Evolutionary conservation across 805 yeast genomes (phyloP), one percentile per base, ranked within the genome.

Genomic region (Candida ipomoeae): DNA sequence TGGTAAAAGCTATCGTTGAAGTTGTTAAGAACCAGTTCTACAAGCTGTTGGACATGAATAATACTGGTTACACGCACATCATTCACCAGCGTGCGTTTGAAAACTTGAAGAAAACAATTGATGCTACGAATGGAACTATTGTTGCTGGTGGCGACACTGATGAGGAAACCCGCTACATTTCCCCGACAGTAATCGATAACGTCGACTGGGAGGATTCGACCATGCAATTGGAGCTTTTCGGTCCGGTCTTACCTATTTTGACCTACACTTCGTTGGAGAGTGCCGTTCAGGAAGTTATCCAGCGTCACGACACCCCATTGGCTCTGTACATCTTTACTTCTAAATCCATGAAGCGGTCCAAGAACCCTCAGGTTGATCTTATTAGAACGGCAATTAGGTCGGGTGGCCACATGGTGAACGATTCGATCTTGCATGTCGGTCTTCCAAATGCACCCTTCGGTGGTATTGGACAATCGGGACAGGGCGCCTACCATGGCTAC

Each of bases 401-500:
- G 0, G 97, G 97, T 26, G 85, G 81, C 3, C 71, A 82, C 13
- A 65, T 81, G 43, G 71, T 87, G 53, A 89, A 89, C 62, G 97
- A 90, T 56, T 76, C 83, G 0, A 46, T 89, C 44, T 53, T 87
- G 60, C 96, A 89, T 55, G 89, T 81, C 40, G 91, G 82, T 0
- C 74, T 86, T 48, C 51, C 74, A 6, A 75, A 76, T 44, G 80
- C 88, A 3, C 97, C 97, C 23, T 92, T 91, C 68, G 98, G 98
- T 33, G 98, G 98, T 21, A 70, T 91, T 49, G 97, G 97, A 13
- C 64, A 64, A 14, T 88, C 96, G 0, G 98, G 98, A 1, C 71
- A 73, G 51, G 97, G 97, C 10, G 69, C 77, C 33, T 90, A 89
- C 68, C 97, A 90, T 63, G 96, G 97, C 3, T 69, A 67, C 54